These are phyloP conservation scores for Lactarius evosmus DNA, from an alignment of 768 basidiomycete genomes.

Conservation along the genomic window DNA sequence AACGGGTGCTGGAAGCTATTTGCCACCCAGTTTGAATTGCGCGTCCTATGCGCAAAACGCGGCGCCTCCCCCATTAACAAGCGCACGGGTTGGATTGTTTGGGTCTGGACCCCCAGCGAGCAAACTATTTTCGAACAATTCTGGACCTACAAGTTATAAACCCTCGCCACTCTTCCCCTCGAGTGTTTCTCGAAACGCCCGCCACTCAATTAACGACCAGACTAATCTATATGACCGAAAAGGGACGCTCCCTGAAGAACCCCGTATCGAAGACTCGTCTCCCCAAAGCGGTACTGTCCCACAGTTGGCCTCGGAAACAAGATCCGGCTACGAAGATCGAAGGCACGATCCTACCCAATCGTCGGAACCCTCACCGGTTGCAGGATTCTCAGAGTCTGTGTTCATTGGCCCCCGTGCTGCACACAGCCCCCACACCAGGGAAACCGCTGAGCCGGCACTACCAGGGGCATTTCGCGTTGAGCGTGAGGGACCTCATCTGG, in stretches of 20 bases:
- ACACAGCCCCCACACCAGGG: constrained; percentile 4
- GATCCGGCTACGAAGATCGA: constrained; percentile 3
- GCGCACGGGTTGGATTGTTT: neutral
- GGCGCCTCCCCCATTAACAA: neutral
- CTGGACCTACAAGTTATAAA: constrained; percentile 8
- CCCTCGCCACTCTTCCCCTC: constrained; percentile 14
- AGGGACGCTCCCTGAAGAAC: neutral
- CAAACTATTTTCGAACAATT: constrained; percentile 6
- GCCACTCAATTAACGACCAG: neutral
- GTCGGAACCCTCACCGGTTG: constrained; percentile 4
- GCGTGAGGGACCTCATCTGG: constrained; percentile 2
- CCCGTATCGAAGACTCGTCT: neutral
- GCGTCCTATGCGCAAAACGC: neutral
- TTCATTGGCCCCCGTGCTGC: constrained; percentile 6
- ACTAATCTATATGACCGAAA: neutral
- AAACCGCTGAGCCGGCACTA: constrained; percentile 16
- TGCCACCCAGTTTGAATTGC: constrained; percentile 15
- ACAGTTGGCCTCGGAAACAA: neutral
- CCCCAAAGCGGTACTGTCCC: neutral
- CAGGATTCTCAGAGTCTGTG: constrained; percentile 23
- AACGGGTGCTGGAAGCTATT: neutral
- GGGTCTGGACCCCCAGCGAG: constrained; percentile 13
- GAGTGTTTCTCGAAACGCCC: constrained; percentile 2
- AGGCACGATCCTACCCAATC: neutral
- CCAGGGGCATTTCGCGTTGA: constrained; percentile 20